A percentile compares a stretch with the other conserved stretches of the same genome.
phyloP scores from a whole-genome alignment of 2,329 filamentous ascomycete genomes.

The Calonectria naviculata region DNA sequence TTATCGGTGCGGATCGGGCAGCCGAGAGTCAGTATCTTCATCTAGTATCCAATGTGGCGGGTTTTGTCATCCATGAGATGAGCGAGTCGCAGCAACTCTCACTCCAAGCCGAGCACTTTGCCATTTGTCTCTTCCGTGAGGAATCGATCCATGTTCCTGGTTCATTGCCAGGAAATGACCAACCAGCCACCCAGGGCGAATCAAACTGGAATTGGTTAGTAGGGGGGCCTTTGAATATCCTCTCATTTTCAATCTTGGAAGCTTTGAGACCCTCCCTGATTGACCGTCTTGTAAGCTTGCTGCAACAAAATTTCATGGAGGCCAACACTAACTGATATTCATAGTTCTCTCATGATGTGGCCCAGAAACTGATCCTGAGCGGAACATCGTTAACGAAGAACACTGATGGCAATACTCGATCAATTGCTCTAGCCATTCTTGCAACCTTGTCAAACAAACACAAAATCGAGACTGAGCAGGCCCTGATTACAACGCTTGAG shows the following conservation, averaged over 20 bases:
- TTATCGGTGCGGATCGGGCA: slow-evolving; percentile 38
- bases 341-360: slow-evolving; percentile 51
- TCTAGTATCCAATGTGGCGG: slow-evolving; percentile 48
- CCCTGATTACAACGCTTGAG: slow-evolving; percentile 42
- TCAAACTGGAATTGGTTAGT: slow-evolving; percentile 48
- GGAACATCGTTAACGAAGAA: slow-evolving; percentile 27
- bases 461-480: slow-evolving; percentile 47
- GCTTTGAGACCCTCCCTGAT: slow-evolving; percentile 48
- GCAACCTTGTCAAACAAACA: slow-evolving; percentile 59
- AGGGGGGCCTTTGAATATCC: slow-evolving; percentile 43
- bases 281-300: slow-evolving; percentile 46
- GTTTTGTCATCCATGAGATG: slow-evolving; percentile 50
- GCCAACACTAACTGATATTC: slow-evolving; percentile 18
- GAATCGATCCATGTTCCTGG: slow-evolving; percentile 38
- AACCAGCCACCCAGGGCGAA: slow-evolving; percentile 20
- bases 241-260: slow-evolving; percentile 54
- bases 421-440: slow-evolving; percentile 50
- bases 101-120: slow-evolving; percentile 46
- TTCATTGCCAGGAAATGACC: background rate
- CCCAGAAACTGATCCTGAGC: slow-evolving; percentile 48
- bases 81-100: slow-evolving; percentile 49
- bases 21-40: slow-evolving; percentile 50
- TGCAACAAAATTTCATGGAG: background rate
- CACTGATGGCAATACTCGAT: slow-evolving; percentile 28
- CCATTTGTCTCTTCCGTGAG: slow-evolving; percentile 51